Evolutionary conservation across 148 eudicot species (phyloP), one percentile per base, ranked within the genome.

Genomic region (Camellia sinensis): DNA sequence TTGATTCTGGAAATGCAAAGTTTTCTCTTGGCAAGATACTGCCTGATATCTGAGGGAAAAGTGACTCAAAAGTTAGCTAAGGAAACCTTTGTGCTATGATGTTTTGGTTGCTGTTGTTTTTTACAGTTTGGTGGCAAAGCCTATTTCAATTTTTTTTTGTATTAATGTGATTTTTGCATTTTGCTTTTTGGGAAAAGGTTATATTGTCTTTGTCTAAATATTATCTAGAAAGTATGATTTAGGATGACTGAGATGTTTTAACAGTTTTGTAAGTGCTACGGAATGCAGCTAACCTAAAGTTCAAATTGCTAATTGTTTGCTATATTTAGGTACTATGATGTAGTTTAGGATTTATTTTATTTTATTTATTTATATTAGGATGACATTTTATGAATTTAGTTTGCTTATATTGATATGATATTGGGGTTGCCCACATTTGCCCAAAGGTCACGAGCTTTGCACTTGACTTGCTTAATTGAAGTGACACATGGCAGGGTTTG

Each of bases 41-140:
- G 22, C 22, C 7, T 22, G 13, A 54, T 74, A 48, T 46, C 57
- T 76, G 44, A 60, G 19, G 70, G 56, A 76, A 76, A 76, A 44
- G 67, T 45, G 41, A 63, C 40, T 44, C 2, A 48, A 22, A 64
- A 64, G 70, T 46, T 15, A 29, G 37, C 59, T 22, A 6, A 46
- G 60, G 71, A 19, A 45, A 43, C 17, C 14, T 63, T 46, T 22
- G 17, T 19, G 53, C 45, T 21, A 73, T 21, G 21, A 21, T 12
- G 3, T 52, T 48, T 43, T 18, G 18, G 37, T 52, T 52, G n/a
- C 75, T 72, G 75, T 72, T 54, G 48, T 57, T 73, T 21, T 71
- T 56, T 29, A n/a, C 3, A 12, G 45, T 9, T 37, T 8, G 8
- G 46, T 56, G 60, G 63, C 17, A 40, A 29, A 72, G 43, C 75